phyloP scores from a whole-genome alignment of 208 protist genomes.

The Tritrichomonas musculus region DNA sequence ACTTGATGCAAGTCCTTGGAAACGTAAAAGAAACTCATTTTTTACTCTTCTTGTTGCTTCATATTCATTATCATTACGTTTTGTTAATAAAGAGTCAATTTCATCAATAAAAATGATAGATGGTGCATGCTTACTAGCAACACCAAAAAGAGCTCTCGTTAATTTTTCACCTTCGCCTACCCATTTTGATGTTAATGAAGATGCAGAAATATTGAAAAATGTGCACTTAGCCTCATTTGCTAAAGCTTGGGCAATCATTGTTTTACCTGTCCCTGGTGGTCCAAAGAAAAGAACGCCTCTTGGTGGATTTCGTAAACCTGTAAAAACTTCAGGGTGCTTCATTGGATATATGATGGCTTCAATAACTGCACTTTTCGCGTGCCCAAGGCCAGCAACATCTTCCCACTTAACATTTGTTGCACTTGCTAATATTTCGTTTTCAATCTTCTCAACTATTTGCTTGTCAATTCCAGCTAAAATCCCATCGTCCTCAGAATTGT shows the following conservation, averaged over 20 bases:
- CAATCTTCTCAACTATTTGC: not conserved
- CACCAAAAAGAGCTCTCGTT: slow-evolving; percentile 67
- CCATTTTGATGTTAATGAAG: slow-evolving; percentile 70
- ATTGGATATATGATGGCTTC: slow-evolving; percentile 60
- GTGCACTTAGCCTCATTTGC: slow-evolving; percentile 60
- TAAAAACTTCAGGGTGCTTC: slow-evolving; percentile 59
- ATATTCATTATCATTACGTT: slow-evolving; percentile 39
- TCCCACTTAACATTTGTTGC: not conserved
- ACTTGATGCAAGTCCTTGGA: slow-evolving; percentile 60
- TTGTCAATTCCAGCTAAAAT: not conserved
- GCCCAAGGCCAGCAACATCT: not conserved
- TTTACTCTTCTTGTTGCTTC: slow-evolving; percentile 66
- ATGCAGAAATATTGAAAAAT: slow-evolving; percentile 70
- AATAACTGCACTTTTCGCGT: slow-evolving; percentile 56
- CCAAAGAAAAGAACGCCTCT: slow-evolving; percentile 50
- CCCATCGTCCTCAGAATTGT: not conserved
- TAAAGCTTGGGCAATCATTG: slow-evolving; percentile 67
- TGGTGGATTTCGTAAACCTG: slow-evolving; percentile 44
- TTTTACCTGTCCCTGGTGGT: slow-evolving; percentile 53
- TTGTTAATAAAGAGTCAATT: slow-evolving; percentile 66
- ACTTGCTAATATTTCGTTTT: not conserved
- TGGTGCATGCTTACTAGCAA: slow-evolving; percentile 59
- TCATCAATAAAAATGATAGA: slow-evolving; percentile 72
- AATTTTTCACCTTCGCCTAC: slow-evolving; percentile 68
- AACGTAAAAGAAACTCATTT: slow-evolving; percentile 81